phyloP scores from a whole-genome alignment of 225 moss, liverwort and hornwort genomes.

The Sphagnum contortum region DNA sequence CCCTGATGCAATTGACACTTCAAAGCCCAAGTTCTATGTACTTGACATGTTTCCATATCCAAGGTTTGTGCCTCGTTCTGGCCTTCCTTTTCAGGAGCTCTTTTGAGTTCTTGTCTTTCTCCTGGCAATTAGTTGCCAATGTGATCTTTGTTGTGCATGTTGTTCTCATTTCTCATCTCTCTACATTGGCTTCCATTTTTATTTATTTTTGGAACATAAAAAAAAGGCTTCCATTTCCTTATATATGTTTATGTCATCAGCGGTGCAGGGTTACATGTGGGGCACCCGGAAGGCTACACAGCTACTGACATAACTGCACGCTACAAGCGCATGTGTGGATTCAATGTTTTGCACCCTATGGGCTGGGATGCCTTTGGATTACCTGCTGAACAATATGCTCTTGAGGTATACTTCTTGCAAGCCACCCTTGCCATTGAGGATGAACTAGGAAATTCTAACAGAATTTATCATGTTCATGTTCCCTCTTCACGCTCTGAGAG shows the following conservation, averaged over 20 bases:
- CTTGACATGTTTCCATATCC: slow-evolving; percentile 98
- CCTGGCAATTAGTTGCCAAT: too few relatives aligned
- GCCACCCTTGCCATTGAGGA: too few relatives aligned
- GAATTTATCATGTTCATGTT: too few relatives aligned
- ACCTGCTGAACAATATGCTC: slow-evolving; percentile 94
- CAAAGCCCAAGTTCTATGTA: slow-evolving; percentile 86
- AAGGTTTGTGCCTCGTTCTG: slow-evolving; percentile 35
- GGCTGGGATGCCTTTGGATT: slow-evolving; percentile 99
- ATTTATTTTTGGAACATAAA: too few relatives aligned
- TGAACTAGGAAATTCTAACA: too few relatives aligned
- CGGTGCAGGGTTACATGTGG: slow-evolving; percentile 95
- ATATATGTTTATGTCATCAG: slow-evolving; percentile 18
- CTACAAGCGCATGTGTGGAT: slow-evolving; percentile 86
- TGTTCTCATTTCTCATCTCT: too few relatives aligned
- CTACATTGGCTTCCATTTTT: not conserved
- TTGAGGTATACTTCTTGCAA: slow-evolving; percentile 48
- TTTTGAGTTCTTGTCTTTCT: too few relatives aligned
- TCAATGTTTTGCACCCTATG: slow-evolving; percentile 95
- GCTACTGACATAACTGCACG: slow-evolving; percentile 91
- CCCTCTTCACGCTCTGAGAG: too few relatives aligned
- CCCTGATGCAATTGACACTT: slow-evolving; percentile 61
- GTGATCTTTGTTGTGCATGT: too few relatives aligned
- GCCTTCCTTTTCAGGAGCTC: too few relatives aligned
- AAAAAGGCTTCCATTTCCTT: too few relatives aligned
- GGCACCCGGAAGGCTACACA: slow-evolving; percentile 92